These are phyloP conservation scores for Macadamia tetraphylla DNA, from an alignment of 164 flowering plant species.

Conservation along the genomic window DNA sequence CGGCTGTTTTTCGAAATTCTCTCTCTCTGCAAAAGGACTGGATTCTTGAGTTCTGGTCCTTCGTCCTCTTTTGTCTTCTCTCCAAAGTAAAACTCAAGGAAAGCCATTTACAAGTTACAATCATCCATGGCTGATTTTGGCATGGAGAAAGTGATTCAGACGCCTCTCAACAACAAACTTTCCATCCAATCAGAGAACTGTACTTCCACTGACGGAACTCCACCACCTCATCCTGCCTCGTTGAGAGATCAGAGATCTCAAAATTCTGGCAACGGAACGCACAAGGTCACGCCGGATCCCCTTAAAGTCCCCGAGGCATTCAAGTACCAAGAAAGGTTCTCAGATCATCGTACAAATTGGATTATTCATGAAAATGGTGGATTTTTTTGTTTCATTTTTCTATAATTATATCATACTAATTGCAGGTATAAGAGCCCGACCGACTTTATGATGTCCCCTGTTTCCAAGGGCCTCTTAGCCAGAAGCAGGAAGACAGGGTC, in stretches of 20 bases:
- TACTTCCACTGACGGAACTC: background rate
- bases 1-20: too few relatives aligned
- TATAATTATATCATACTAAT: background rate
- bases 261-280: slow-evolving; percentile 19
- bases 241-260: slow-evolving; percentile 1
- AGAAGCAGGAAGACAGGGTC: slow-evolving; percentile 37
- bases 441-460: slow-evolving; percentile 71
- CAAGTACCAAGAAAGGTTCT: slow-evolving; percentile 54
- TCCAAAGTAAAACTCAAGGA: too few relatives aligned
- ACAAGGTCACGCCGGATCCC: slow-evolving; percentile 40
- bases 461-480: slow-evolving; percentile 65
- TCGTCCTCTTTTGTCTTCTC: too few relatives aligned
- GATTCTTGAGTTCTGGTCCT: too few relatives aligned
- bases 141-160: slow-evolving; percentile 15
- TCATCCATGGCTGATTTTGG: too few relatives aligned
- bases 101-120: too few relatives aligned
- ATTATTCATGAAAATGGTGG: background rate
- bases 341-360: background rate
- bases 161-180: slow-evolving; percentile 4
- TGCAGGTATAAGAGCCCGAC: slow-evolving; percentile 76
- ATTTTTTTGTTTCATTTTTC: too few relatives aligned
- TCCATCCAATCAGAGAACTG: slow-evolving; percentile 11
- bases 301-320: slow-evolving; percentile 60
- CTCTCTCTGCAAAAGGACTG: too few relatives aligned
- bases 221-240: slow-evolving; percentile 17